phyloP scores from a whole-genome alignment of 306 rosid species.

The Cucurbita moschata region DNA sequence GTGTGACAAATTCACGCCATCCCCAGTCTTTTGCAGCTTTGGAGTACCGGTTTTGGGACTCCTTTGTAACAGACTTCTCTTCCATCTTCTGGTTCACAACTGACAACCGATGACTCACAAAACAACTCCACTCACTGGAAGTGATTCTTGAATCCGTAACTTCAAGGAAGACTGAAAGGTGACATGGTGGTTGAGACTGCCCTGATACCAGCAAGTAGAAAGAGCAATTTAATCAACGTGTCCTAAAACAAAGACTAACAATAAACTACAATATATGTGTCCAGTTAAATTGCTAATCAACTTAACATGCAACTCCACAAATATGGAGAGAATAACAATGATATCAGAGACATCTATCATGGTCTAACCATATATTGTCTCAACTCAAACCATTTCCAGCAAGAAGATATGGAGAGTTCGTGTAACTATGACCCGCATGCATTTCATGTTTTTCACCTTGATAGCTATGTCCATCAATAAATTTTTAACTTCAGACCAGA shows the following conservation, averaged over 20 bases:
- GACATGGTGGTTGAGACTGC: constrained; percentile 99
- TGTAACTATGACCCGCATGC: constrained; percentile 12
- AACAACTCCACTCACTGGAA: constrained; percentile 99
- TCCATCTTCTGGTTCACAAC: constrained; percentile 89
- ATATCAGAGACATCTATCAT: neutral
- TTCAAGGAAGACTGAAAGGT: constrained; percentile 98
- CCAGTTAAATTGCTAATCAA: neutral
- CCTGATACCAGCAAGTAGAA: constrained; percentile 56
- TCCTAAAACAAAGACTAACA: neutral
- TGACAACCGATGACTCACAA: constrained; percentile 89
- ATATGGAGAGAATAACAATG: neutral
- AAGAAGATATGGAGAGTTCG: constrained; percentile 10
- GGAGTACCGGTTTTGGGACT: constrained; percentile 97
- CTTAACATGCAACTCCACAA: neutral
- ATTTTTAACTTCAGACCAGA: neutral
- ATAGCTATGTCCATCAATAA: constrained; percentile 20
- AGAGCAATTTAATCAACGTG: constrained; percentile 29
- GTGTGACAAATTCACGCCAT: constrained; percentile 99
- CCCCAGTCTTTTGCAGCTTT: constrained; percentile 99
- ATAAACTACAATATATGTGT: neutral
- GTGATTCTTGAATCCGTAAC: constrained; percentile 93
- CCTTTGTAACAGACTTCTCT: constrained; percentile 95
- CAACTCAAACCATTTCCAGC: constrained; percentile 12
- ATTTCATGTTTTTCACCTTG: constrained; percentile 17
- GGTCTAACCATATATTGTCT: constrained; percentile 4